Percentiles rank a stretch among this genome's conserved stretches.
Evolutionary conservation across 768 basidiomycete genomes (phyloP).

Genomic region (Termitomyces sp.): DNA sequence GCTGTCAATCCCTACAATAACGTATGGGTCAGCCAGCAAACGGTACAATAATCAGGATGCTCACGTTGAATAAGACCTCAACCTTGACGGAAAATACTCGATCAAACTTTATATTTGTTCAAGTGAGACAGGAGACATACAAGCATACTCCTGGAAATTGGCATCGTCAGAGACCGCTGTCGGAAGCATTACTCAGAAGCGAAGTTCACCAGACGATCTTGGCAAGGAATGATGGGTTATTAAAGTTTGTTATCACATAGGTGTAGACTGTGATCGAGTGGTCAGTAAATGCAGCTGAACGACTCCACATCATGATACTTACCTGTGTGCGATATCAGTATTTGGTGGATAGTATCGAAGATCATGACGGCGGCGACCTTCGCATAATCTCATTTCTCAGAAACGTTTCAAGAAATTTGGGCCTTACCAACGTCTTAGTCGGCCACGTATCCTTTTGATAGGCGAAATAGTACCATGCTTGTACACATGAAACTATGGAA

Average conservation of each 20-base stretch:
- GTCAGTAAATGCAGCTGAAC: neutral
- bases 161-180: neutral
- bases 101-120: neutral
- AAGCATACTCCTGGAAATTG: constrained; percentile 27
- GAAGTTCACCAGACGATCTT: constrained; percentile 32
- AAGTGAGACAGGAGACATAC: constrained; percentile 14
- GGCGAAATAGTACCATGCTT: constrained; percentile 49
- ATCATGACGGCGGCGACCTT: constrained; percentile 45
- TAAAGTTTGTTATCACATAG: constrained; percentile 40
- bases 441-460: constrained; percentile 47
- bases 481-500: constrained; percentile 43
- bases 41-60: neutral
- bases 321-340: constrained; percentile 47
- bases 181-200: neutral
- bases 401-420: neutral
- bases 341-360: constrained; percentile 50
- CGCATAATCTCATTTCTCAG: neutral
- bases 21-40: neutral
- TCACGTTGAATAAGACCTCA: constrained; percentile 36
- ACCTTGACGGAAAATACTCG: constrained; percentile 11
- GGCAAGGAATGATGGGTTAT: constrained; percentile 19
- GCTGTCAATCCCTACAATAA: constrained; percentile 35
- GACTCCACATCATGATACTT: constrained; percentile 8
- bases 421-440: constrained; percentile 38
- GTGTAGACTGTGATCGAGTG: constrained; percentile 34